These are phyloP conservation scores for Aureobasidium zeae DNA, from an alignment of 2,329 filamentous ascomycete species.

Conservation along the genomic window DNA sequence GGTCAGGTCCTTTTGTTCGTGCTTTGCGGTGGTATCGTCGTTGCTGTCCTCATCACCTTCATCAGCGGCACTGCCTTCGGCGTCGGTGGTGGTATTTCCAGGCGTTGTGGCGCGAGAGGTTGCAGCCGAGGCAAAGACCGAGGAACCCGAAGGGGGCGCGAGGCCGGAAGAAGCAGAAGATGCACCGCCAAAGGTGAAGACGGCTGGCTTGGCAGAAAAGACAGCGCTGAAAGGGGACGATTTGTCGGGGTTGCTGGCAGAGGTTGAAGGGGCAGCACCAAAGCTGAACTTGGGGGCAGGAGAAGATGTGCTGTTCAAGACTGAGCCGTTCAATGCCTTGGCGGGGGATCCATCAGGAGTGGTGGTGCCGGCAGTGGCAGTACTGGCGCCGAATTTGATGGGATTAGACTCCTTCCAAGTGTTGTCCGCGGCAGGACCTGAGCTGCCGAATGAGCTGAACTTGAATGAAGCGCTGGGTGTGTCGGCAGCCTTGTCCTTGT, in stretches of 20 bases:
- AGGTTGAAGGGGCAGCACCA: no score
- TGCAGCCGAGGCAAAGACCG: conserved; percentile 30
- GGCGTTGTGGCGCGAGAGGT: conserved; percentile 39
- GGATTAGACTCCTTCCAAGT: conserved; percentile 41
- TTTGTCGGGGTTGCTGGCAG: background rate
- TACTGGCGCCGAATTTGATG: conserved; percentile 38
- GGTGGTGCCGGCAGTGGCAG: conserved; percentile 21
- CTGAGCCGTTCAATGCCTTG: conserved; percentile 18
- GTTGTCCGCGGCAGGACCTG: conserved; percentile 30
- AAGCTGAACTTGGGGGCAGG: conserved; percentile 18
- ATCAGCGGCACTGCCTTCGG: conserved; percentile 23
- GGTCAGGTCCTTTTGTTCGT: conserved; percentile 51
- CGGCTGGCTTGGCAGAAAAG: conserved; percentile 18
- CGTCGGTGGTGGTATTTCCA: conserved; percentile 34
- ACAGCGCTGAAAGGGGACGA: conserved; percentile 2
- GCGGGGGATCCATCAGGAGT: conserved; percentile 21
- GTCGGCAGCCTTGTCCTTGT: conserved; percentile 6
- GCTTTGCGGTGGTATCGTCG: no score
- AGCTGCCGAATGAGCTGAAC: conserved; percentile 15
- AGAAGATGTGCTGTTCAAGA: conserved; percentile 15
- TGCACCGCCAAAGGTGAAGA: conserved; percentile 33
- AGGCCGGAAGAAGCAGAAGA: conserved; percentile 22
- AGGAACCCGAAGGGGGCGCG: conserved; percentile 24
- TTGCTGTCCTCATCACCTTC: conserved; percentile 22
- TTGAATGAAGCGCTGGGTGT: conserved; percentile 12